Evolutionary conservation across 108 stramenopile species (phyloP), one percentile per base, ranked within the genome.

Genomic region (Craspedostauros australis): DNA sequence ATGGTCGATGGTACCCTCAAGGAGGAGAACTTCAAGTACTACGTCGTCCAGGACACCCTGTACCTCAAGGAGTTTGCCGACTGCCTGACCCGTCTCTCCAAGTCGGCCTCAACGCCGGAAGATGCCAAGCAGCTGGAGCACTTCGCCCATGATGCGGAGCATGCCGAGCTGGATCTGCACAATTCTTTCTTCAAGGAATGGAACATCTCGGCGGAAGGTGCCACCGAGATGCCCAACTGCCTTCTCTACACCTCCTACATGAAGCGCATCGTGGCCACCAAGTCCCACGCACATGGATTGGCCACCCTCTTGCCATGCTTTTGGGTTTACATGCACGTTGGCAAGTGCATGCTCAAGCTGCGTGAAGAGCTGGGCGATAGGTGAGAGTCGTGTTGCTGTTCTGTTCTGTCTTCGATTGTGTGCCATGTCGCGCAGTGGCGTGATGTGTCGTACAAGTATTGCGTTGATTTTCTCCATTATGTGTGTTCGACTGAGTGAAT

Each of bases 301-400:
- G 87, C 87, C 5, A 78, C 73, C 2, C 40, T 93, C 41, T 50
- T 93, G 16, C 87, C 91, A 3, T 93, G 91, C 49, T 88, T 87
- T 56, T 93, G 91, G 91, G 86, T 89, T 0, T 93, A 89, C 52
- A 75, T 80, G 81, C 83, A 89, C 59, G 85, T 93, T 5, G 91
- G 91, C 5, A 76, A 88, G 33, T 66, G 70, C 48, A 93, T 89
- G 87, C 71, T 89, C 0, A 54, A 73, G 54, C 54, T 86, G 27
- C 72, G 91, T 41, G 73, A 82, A 19, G 64, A 85, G 26, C 41
- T 87, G 20, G 82, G 76, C 14, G 63, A 80, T 51, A 54, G 48
- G 59, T 64, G 50, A 54, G 59, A 43, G n/a, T n/a, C n/a, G n/a
- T 21, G n/a, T 31, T 5, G 2, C 5, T 5, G 20, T 4, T 47